Percentiles rank a stretch among this genome's conserved stretches.
These are phyloP conservation scores for Iodosphaeria phyllophila DNA, from an alignment of 2,329 filamentous ascomycete species.

Conservation along the genomic window DNA sequence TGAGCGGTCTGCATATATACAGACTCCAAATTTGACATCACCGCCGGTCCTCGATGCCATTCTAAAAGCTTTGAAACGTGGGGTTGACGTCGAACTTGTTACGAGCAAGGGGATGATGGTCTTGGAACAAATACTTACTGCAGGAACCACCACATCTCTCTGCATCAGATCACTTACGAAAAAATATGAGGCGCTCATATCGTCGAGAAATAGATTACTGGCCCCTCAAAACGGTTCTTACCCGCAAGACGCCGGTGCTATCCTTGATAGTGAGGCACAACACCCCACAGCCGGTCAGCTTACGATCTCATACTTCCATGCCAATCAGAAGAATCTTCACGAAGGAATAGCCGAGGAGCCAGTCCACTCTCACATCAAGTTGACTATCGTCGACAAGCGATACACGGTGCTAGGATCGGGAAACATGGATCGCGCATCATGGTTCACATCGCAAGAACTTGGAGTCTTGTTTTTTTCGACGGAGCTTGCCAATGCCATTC, in stretches of 20 bases:
- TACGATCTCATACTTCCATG: conserved; percentile 37
- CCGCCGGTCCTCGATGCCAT: conserved; percentile 43
- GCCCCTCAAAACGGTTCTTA: background rate
- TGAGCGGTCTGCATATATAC: conserved; percentile 39
- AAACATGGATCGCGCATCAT: conserved; percentile 72
- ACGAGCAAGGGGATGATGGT: conserved; percentile 57
- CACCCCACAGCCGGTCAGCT: conserved; percentile 25
- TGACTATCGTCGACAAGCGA: conserved; percentile 52
- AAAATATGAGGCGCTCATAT: conserved; percentile 33
- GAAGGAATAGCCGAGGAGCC: conserved; percentile 29
- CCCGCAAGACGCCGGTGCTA: conserved; percentile 5
- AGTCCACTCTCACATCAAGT: conserved; percentile 59
- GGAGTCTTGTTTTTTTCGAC: conserved; percentile 38
- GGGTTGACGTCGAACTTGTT: conserved; percentile 48
- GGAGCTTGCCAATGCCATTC: conserved; percentile 14
- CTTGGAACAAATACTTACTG: conserved; percentile 64
- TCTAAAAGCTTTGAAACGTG: conserved; percentile 39
- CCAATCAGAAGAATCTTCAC: conserved; percentile 7
- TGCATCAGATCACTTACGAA: conserved; percentile 42
- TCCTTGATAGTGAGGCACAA: conserved; percentile 23
- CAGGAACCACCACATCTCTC: conserved; percentile 51
- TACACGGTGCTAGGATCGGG: conserved; percentile 58
- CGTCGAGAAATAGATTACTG: conserved; percentile 5
- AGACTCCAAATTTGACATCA: conserved; percentile 65
- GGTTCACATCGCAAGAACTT: conserved; percentile 74